phyloP scores from a whole-genome alignment of 2,329 filamentous ascomycete species.

The Zasmidium cellare region DNA sequence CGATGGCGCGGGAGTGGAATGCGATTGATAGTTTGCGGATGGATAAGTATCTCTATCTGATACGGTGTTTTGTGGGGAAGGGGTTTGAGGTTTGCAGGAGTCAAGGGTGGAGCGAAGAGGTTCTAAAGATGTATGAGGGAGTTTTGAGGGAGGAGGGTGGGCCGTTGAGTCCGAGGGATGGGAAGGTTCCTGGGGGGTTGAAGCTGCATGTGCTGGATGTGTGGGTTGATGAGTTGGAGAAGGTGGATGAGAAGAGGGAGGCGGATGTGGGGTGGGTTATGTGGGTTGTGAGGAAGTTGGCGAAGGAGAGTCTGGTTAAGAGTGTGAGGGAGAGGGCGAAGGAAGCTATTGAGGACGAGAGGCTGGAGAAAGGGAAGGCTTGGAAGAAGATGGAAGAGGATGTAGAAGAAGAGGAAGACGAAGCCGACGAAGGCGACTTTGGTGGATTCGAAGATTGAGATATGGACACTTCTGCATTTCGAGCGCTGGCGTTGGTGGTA shows the following conservation, averaged over 20 bases:
- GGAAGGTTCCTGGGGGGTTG: constrained; percentile 76
- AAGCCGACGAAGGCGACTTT: constrained; percentile 42
- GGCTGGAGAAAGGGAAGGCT: constrained; percentile 54
- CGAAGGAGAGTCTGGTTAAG: constrained; percentile 64
- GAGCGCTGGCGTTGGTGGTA: constrained; percentile 6
- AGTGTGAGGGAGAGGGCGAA: constrained; percentile 68
- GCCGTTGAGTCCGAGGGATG: constrained; percentile 48
- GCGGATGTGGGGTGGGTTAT: constrained; percentile 52
- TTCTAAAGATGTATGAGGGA: constrained; percentile 46
- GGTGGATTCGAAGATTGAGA: constrained; percentile 65
- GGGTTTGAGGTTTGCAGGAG: constrained; percentile 56
- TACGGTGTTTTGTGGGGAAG: constrained; percentile 75
- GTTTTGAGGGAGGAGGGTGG: constrained; percentile 45
- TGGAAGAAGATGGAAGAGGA: constrained; percentile 43
- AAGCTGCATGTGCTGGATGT: constrained; percentile 86
- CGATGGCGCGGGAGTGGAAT: constrained; percentile 53
- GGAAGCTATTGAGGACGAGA: constrained; percentile 72
- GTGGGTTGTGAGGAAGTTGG: constrained; percentile 57
- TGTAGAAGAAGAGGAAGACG: constrained; percentile 46
- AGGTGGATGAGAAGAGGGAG: constrained; percentile 54
- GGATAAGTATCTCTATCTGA: constrained; percentile 89
- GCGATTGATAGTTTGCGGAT: constrained; percentile 58
- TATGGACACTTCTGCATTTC: neutral
- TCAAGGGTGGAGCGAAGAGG: constrained; percentile 31
- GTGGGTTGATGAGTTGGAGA: constrained; percentile 86